These are phyloP conservation scores for Austroboletus eburneus DNA, from an alignment of 768 basidiomycete genomes.

Conservation along the genomic window DNA sequence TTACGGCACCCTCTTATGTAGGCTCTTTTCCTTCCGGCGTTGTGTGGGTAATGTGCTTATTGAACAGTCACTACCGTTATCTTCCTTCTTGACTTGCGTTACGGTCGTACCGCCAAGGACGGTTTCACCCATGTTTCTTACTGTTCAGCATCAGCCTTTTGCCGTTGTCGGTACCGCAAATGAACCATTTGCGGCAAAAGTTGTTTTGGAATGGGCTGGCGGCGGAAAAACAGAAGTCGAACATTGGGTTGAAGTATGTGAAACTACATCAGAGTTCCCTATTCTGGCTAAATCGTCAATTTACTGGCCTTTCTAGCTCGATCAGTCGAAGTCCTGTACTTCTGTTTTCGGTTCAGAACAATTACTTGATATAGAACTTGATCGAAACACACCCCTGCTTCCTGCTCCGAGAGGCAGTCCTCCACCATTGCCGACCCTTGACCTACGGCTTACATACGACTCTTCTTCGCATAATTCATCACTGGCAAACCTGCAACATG, in stretches of 20 bases:
- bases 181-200: slow-evolving; percentile 42
- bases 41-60: not conserved
- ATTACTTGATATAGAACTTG: slow-evolving; percentile 46
- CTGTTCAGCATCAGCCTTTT: slow-evolving; percentile 37
- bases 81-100: slow-evolving; percentile 33
- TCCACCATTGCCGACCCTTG: slow-evolving; percentile 26
- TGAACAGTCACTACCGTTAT: slow-evolving; percentile 24
- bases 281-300: not conserved
- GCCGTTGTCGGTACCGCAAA: slow-evolving; percentile 39
- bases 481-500: slow-evolving; percentile 1
- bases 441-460: slow-evolving; percentile 13
- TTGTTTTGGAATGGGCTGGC: slow-evolving; percentile 40
- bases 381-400: slow-evolving; percentile 39
- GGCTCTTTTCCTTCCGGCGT: slow-evolving; percentile 15
- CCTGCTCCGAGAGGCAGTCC: slow-evolving; percentile 22
- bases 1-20: slow-evolving; percentile 47
- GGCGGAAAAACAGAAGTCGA: slow-evolving; percentile 43
- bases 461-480: not conserved
- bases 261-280: not conserved
- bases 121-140: slow-evolving; percentile 30
- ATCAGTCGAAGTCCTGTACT: slow-evolving; percentile 33
- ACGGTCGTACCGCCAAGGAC: slow-evolving; percentile 37
- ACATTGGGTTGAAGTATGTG: slow-evolving; percentile 49
- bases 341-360: slow-evolving; percentile 47
- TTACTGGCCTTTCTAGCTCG: slow-evolving; percentile 34